These are phyloP conservation scores for Karstenula rhodostoma DNA, from an alignment of 2,329 filamentous ascomycete genomes.

Conservation along the genomic window DNA sequence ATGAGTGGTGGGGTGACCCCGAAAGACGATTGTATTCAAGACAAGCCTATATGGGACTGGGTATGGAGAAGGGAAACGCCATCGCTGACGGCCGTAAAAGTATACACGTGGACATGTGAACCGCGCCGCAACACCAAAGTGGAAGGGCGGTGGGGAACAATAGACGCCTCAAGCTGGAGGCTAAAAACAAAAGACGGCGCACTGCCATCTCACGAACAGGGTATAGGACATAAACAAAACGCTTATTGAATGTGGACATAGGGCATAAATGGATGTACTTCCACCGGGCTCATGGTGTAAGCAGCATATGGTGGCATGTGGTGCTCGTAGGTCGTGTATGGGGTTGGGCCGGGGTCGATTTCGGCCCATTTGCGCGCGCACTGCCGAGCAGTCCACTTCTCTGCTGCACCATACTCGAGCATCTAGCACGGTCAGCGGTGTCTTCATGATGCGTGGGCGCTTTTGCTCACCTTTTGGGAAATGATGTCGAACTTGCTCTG, in stretches of 20 bases:
- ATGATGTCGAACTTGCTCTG: constrained; percentile 64
- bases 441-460: not conserved
- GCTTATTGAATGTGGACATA: constrained; percentile 42
- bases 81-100: constrained; percentile 4
- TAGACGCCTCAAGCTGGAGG: not conserved
- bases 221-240: constrained; percentile 8
- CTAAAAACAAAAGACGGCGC: constrained; percentile 4
- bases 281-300: constrained; percentile 48
- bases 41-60: not conserved
- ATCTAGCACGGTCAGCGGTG: constrained; percentile 51
- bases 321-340: constrained; percentile 46
- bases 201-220: constrained; percentile 5
- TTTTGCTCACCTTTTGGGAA: constrained; percentile 53
- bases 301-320: constrained; percentile 42
- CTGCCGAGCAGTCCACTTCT: constrained; percentile 60
- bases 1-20: not conserved
- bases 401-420: constrained; percentile 59
- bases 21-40: not conserved
- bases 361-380: constrained; percentile 63
- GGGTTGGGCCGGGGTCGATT: constrained; percentile 46
- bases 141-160: not conserved
- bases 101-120: not conserved
- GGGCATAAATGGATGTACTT: constrained; percentile 40
- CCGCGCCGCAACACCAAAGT: constrained; percentile 1
- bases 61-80: constrained; percentile 4